Base-by-base conservation (phyloP, 805 yeast genomes). In the Candida golubevii region DNA sequence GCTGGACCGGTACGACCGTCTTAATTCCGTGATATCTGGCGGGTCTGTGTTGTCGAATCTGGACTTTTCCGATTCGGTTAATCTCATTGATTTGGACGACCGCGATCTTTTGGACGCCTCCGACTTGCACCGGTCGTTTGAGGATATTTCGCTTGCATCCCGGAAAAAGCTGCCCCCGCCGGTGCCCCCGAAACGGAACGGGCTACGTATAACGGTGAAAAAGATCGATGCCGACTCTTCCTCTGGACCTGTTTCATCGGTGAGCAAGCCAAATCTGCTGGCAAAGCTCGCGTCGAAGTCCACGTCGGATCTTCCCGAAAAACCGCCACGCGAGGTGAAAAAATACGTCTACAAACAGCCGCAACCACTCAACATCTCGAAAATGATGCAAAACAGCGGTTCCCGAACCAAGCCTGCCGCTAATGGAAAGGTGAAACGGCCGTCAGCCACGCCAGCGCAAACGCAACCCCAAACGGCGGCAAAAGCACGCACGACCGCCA, bases 81-180 rank as follows among this genome's bases (percentile, higher is more conserved):
- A 80, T 46, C 71, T 88, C 54, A 85, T 89, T 49, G 96, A 88
- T 58, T 80, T 88, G 54, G 95, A 78, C 58, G 53, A 51, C 18
- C 39, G 45, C 18, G 87, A 80, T 51, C 81, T 73, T 5, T 15
- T 26, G 3, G 28, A 35, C 12, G 33, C 10, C 7, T 30, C 39
- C 9, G 38, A 34, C 26, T 26, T 48, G 36, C 50, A 44, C 44
- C 50, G 48, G 11, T 53, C 58, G 12, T 42, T 59, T 47, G 65
- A 62, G 35, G 65, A 59, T 36, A 49, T 58, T 18, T 41, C 57
- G 7, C 35, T 61, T 4, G 38, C 18, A 23, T 32, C 43, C 15
- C 47, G 42, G 35, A 45, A 34, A 37, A 38, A 43, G 30, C 34
- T 41, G 18, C 54, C 53, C 12, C 51, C 59, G n/a, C 59, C 55